Conservation (phyloP, 441 rosid species). For the Gossypium trilobum region DNA sequence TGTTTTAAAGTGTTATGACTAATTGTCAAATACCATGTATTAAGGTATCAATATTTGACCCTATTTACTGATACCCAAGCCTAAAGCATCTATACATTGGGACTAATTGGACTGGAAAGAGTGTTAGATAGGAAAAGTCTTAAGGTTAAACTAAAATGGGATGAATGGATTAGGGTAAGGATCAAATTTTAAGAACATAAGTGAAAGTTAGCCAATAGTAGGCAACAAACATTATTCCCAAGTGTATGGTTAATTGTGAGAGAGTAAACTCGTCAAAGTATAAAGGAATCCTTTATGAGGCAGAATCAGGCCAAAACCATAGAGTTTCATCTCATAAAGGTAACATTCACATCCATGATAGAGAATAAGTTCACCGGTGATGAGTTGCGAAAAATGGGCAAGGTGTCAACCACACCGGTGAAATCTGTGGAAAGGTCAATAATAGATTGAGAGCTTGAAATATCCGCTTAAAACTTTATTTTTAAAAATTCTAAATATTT, state of each 20-base stretch:
- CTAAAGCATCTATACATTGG: no score
- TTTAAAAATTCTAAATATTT: not conserved
- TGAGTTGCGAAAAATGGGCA: not conserved
- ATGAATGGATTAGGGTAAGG: not conserved
- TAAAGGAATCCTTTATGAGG: not conserved
- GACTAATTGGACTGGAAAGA: not conserved
- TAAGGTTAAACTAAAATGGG: not conserved
- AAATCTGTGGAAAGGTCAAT: not conserved
- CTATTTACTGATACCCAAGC: no score
- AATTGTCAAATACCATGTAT: no score
- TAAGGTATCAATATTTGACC: no score
- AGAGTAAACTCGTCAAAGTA: not conserved
- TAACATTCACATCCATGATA: not conserved
- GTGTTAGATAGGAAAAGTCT: not conserved
- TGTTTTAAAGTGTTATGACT: no score
- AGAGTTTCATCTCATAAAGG: no score
- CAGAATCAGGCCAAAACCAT: no score
- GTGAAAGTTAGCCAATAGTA: not conserved
- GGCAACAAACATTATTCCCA: not conserved
- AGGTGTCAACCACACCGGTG: not conserved
- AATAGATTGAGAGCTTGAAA: not conserved
- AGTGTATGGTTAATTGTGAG: not conserved
- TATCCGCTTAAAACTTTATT: not conserved
- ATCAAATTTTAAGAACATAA: not conserved
- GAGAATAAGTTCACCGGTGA: not conserved